phyloP scores from a whole-genome alignment of 805 yeast genomes.

The Debaryomyces maramus region DNA sequence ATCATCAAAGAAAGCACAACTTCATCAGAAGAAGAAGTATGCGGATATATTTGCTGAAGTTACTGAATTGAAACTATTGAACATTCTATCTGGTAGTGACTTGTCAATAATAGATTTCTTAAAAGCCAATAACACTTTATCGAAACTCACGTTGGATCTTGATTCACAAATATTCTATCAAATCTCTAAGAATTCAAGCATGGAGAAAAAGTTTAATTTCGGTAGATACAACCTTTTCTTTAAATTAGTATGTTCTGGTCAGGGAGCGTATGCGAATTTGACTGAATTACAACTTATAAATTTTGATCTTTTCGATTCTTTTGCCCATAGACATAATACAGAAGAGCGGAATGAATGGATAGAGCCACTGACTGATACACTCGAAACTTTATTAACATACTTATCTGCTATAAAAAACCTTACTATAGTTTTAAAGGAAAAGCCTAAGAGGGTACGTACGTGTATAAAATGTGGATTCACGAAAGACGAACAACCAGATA shows the following conservation, averaged over 20 bases:
- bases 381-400: conserved; percentile 15
- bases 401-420: conserved; percentile 21
- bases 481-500: conserved; percentile 10
- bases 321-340: conserved; percentile 16
- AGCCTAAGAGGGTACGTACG: conserved; percentile 20
- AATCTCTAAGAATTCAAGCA: conserved; percentile 11
- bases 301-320: conserved; percentile 28
- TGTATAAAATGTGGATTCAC: conserved; percentile 37
- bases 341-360: conserved; percentile 15
- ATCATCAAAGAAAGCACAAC: conserved; percentile 12
- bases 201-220: conserved; percentile 29
- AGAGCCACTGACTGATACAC: conserved; percentile 19
- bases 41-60: conserved; percentile 42
- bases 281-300: conserved; percentile 27
- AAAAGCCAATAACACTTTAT: conserved; percentile 32
- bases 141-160: conserved; percentile 46
- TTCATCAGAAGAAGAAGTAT: conserved; percentile 10
- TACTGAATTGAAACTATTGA: conserved; percentile 33
- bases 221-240: conserved; percentile 28
- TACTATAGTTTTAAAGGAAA: conserved; percentile 25
- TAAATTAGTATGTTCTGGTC: conserved; percentile 34
- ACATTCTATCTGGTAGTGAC: conserved; percentile 45
- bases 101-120: conserved; percentile 50
- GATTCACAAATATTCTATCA: conserved; percentile 46
- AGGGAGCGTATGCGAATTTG: conserved; percentile 30